Evolutionary conservation across 306 rosid genomes (phyloP).

Genomic region (Arachis hypogaea): DNA sequence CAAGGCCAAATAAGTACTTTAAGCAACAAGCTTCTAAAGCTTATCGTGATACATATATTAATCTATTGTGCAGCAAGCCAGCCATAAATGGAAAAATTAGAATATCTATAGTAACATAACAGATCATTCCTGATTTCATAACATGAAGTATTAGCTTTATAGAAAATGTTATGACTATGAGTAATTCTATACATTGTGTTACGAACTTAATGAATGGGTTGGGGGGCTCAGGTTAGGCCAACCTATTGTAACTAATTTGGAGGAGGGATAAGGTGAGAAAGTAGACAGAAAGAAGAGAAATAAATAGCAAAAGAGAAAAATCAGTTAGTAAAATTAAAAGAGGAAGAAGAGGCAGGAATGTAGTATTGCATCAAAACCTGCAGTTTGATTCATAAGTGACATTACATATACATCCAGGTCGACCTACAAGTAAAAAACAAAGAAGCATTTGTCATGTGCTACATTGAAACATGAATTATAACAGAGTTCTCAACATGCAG

Average conservation of each 20-base stretch:
- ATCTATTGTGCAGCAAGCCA: slow-evolving; percentile 8
- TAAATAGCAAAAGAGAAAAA: too few species aligned
- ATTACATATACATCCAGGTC: slow-evolving; percentile 88
- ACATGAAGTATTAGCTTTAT: not conserved
- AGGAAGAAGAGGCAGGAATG: not conserved
- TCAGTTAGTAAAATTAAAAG: not conserved
- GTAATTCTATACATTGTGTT: not conserved
- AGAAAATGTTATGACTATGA: too few species aligned
- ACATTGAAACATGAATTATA: slow-evolving; percentile 28
- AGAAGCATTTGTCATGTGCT: slow-evolving; percentile 27
- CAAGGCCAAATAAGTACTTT: slow-evolving; percentile 18
- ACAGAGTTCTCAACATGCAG: slow-evolving; percentile 28
- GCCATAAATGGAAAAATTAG: slow-evolving; percentile 3
- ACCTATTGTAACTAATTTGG: too few species aligned
- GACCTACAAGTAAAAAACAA: slow-evolving; percentile 55
- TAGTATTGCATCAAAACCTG: slow-evolving; percentile 61
- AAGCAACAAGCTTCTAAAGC: slow-evolving; percentile 27
- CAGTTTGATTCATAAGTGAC: slow-evolving; percentile 69
- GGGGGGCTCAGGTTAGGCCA: too few species aligned
- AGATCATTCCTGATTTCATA: slow-evolving; percentile 20
- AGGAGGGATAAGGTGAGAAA: too few species aligned
- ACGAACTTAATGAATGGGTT: too few species aligned
- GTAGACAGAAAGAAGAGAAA: too few species aligned
- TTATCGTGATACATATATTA: not conserved
- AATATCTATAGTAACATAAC: not conserved